Evolutionary conservation across 2,329 filamentous ascomycete species (phyloP).

Genomic region (Biscogniauxia marginata): DNA sequence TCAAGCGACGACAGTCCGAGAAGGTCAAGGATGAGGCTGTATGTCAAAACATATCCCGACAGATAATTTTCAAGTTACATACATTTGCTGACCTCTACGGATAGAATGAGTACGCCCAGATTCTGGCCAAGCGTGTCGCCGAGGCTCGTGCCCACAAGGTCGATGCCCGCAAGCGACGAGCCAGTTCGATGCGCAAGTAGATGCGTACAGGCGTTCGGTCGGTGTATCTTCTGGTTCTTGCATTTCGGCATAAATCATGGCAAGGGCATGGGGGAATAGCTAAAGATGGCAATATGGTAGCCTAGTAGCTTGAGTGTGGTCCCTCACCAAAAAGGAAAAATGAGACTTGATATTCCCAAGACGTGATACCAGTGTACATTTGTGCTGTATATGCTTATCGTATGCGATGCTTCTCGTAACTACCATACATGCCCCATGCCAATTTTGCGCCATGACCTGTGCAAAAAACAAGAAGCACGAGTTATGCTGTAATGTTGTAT

Average conservation of each 20-base stretch:
- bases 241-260: slow-evolving; percentile 35
- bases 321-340: slow-evolving; percentile 27
- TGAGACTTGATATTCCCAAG: slow-evolving; percentile 29
- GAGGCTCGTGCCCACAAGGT: slow-evolving; percentile 94
- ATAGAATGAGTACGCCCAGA: slow-evolving; percentile 93
- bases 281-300: slow-evolving; percentile 31
- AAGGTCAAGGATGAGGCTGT: slow-evolving; percentile 98
- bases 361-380: slow-evolving; percentile 1
- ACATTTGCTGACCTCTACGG: slow-evolving; percentile 36
- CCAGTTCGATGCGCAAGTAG: slow-evolving; percentile 93
- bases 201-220: slow-evolving; percentile 40
- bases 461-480: too few species aligned
- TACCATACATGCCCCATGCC: background rate
- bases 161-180: slow-evolving; percentile 94
- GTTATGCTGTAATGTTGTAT: too few species aligned
- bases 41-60: slow-evolving; percentile 44
- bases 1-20: slow-evolving; percentile 98
- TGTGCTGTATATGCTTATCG: background rate
- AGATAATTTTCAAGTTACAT: background rate
- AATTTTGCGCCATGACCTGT: too few species aligned
- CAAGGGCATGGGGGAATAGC: slow-evolving; percentile 25
- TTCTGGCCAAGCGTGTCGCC: slow-evolving; percentile 94
- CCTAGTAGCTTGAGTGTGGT: slow-evolving; percentile 30
- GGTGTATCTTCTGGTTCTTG: slow-evolving; percentile 37
- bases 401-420: background rate